These are phyloP conservation scores for Hylodesmum podocarpum DNA, from an alignment of 306 rosid genomes.

Conservation along the genomic window DNA sequence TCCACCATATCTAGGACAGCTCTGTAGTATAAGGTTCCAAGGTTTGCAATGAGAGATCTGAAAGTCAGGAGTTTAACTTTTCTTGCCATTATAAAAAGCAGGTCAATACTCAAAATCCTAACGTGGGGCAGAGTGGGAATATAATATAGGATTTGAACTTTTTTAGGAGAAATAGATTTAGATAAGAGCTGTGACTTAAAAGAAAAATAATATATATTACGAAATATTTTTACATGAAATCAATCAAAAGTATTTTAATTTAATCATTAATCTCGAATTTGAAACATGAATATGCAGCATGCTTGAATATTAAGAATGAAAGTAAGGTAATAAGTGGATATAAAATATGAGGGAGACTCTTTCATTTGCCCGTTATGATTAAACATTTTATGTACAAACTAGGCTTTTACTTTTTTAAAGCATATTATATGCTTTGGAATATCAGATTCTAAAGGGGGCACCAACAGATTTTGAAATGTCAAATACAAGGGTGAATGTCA, in stretches of 20 bases:
- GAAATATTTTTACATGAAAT: no score
- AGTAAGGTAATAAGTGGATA: not conserved
- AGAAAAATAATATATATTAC: not conserved
- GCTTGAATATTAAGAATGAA: not conserved
- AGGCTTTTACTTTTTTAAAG: not conserved
- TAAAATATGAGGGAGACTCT: not conserved
- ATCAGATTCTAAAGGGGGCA: slow-evolving; percentile 14
- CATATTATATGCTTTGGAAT: not conserved
- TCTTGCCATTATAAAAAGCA: not conserved
- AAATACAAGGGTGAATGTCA: not conserved
- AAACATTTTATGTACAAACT: not conserved
- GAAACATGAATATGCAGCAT: no score
- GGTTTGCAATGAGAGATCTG: not conserved
- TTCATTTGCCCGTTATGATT: not conserved
- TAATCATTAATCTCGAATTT: no score
- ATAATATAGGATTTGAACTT: not conserved
- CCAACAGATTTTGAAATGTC: slow-evolving; percentile 1
- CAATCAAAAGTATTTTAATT: no score
- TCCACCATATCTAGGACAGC: not conserved
- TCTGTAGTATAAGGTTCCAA: not conserved
- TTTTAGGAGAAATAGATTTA: not conserved
- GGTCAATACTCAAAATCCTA: not conserved
- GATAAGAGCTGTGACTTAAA: not conserved
- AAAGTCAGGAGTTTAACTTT: not conserved
- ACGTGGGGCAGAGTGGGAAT: not conserved